phyloP scores from a whole-genome alignment of 2,329 filamentous ascomycete genomes.

The Graphilbum fragrans region DNA sequence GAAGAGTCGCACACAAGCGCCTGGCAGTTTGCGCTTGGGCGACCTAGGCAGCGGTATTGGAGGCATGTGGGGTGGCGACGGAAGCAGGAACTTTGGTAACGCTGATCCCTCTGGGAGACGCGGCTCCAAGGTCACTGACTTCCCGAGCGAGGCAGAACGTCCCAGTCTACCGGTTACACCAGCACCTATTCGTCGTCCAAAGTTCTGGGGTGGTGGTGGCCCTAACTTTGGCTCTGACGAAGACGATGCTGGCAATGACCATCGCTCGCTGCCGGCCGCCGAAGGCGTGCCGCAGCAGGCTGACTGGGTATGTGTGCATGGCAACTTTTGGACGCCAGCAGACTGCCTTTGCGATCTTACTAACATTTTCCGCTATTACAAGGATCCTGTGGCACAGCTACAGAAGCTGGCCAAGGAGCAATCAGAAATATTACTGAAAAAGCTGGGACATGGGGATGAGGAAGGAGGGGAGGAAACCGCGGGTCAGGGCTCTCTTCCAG shows the following conservation, averaged over 20 bases:
- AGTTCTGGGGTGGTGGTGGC: slow-evolving; percentile 48
- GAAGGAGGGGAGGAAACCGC: slow-evolving; percentile 9
- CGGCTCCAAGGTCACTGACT: slow-evolving; percentile 68
- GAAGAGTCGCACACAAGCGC: slow-evolving; percentile 8
- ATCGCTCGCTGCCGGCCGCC: slow-evolving; percentile 56
- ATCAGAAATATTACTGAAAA: slow-evolving; percentile 46
- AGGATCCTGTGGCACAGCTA: slow-evolving; percentile 61
- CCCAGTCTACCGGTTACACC: slow-evolving; percentile 87
- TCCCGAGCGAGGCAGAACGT: slow-evolving; percentile 69
- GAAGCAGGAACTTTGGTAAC: neutral
- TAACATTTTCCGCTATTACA: slow-evolving; percentile 36
- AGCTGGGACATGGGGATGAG: slow-evolving; percentile 26
- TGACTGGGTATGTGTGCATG: slow-evolving; percentile 83
- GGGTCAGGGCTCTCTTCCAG: slow-evolving; percentile 26
- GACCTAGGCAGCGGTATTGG: neutral
- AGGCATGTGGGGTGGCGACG: neutral
- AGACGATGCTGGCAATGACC: slow-evolving; percentile 27
- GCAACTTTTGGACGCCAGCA: slow-evolving; percentile 31
- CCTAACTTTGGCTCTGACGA: slow-evolving; percentile 32
- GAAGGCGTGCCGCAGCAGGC: slow-evolving; percentile 76
- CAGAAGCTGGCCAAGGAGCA: slow-evolving; percentile 58
- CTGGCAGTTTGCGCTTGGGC: neutral
- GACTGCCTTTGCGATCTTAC: slow-evolving; percentile 43
- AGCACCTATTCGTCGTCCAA: slow-evolving; percentile 59
- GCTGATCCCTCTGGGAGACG: slow-evolving; percentile 16